Base-by-base conservation (phyloP, 2,329 filamentous ascomycete genomes). In the Thielaviopsis musarum region DNA sequence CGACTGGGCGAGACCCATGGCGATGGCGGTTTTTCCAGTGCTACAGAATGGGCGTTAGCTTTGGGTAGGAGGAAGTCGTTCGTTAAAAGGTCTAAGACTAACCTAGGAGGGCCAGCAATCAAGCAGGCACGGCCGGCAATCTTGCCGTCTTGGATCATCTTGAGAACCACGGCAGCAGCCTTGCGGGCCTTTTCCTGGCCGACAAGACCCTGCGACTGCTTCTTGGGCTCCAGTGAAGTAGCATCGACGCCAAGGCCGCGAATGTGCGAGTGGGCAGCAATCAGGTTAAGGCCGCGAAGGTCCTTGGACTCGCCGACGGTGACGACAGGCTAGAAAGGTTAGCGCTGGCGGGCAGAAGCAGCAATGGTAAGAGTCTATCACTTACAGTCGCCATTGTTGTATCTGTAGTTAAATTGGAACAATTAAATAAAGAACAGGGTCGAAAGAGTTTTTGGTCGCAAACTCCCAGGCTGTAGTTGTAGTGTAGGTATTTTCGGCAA, bases 121-220 rank as follows among this genome's bases (percentile, higher is more conserved):
- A 98, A 77, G 34, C 96, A 88, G 38, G 93, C 93, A 67, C 91
- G 84, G 58, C 93, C 93, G 61, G 93, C 93, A 74, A 98, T 97
- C 77, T 96, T 97, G 68, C 91, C 91, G 69, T 96, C 90, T 75
- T 95, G 96, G 67, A 95, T 94, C 93, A 98, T 98, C 76, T 95
- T 90, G 63, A 98, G 75, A 67, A 98, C 95, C 55, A 98, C 87
- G 1, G 91, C 93, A 2, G 93, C 93, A 10, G 93, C 93, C 73
- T 96, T 97, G 62, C 93, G 85, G 60, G 93, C 93, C 77, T 95
- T 95, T 68, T 94, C 85, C 74, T 98, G 93, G 53, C 93, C 93
- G 9, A 98, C 91, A 5, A 98, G 82, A 41, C 93, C 93, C 71
- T 98, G 93, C 15, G 91, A 95, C 54, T 86, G 80, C 28, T 81